Conservation (phyloP, 805 yeast genomes). For the Candida piceae region DNA sequence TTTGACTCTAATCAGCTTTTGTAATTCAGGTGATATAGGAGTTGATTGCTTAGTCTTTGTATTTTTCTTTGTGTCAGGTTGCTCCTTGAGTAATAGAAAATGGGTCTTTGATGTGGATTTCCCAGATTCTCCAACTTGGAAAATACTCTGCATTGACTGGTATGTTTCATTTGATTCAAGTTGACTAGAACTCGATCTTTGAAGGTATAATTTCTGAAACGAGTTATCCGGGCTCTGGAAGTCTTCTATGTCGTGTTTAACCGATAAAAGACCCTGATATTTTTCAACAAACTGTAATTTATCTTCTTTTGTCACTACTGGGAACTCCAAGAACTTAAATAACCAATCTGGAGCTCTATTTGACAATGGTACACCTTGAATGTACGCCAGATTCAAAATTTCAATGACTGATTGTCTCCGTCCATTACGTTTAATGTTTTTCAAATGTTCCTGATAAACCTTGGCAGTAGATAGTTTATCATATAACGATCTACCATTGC, state of each 20-base stretch:
- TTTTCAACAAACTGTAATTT: constrained; percentile 5
- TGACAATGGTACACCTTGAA: constrained; percentile 2
- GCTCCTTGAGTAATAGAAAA: too few relatives aligned
- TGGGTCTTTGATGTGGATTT: too few relatives aligned
- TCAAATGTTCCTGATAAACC: constrained; percentile 2
- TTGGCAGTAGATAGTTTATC: constrained; percentile 1
- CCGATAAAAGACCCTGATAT: constrained; percentile 4
- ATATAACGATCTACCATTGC: not conserved
- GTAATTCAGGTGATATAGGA: too few relatives aligned
- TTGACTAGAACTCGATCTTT: not conserved
- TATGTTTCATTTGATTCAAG: too few relatives aligned
- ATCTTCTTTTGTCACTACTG: constrained; percentile 3
- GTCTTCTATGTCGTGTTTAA: constrained; percentile 5
- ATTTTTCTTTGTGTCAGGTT: not conserved
- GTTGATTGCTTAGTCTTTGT: not conserved
- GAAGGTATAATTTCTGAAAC: constrained; percentile 1
- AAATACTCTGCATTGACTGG: too few relatives aligned
- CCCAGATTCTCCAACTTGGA: too few relatives aligned
- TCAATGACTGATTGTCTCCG: constrained; percentile 5
- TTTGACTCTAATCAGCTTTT: not conserved
- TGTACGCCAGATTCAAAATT: constrained; percentile 7
- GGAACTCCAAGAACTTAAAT: constrained; percentile 5
- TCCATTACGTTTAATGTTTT: constrained; percentile 4
- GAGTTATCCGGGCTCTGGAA: not conserved
- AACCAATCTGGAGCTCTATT: constrained; percentile 16